A percentile compares a stretch with the other conserved stretches of the same genome.
These are phyloP conservation scores for Diaporthe citrichinensis DNA, from an alignment of 2,329 filamentous ascomycete species.

Conservation along the genomic window DNA sequence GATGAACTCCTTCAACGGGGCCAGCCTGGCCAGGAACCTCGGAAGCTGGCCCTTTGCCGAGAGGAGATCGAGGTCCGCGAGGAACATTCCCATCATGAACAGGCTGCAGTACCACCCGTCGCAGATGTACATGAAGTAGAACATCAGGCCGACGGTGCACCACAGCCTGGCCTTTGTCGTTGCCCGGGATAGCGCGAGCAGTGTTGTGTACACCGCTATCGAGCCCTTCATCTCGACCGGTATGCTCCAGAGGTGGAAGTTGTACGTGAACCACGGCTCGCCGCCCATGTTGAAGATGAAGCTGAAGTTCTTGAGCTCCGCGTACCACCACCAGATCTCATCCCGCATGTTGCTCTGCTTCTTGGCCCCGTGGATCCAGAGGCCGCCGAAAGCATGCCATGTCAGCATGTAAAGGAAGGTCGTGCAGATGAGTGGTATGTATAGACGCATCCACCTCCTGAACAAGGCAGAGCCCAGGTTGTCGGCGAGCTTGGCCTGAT, in stretches of 20 bases:
- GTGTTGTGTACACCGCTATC: constrained; percentile 71
- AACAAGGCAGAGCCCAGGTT: constrained; percentile 63
- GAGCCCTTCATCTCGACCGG: constrained; percentile 76
- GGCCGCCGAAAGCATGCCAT: constrained; percentile 66
- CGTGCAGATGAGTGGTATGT: constrained; percentile 66
- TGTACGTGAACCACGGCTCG: constrained; percentile 69
- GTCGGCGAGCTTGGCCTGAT: constrained; percentile 58
- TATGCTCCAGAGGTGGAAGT: constrained; percentile 75
- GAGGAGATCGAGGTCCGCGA: constrained; percentile 73
- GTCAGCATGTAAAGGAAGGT: constrained; percentile 67
- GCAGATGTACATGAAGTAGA: constrained; percentile 77
- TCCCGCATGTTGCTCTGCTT: constrained; percentile 58
- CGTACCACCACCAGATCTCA: constrained; percentile 65
- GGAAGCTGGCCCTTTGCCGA: constrained; percentile 65
- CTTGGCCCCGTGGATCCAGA: constrained; percentile 57
- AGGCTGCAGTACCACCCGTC: constrained; percentile 75
- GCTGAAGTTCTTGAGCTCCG: constrained; percentile 77
- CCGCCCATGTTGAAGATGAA: constrained; percentile 74
- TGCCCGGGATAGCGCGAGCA: constrained; percentile 70
- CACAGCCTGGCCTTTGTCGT: constrained; percentile 68
- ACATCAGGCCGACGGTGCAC: constrained; percentile 66
- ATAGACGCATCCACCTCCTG: constrained; percentile 64
- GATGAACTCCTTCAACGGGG: constrained; percentile 64
- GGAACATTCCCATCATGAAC: constrained; percentile 73
- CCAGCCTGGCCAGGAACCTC: constrained; percentile 58